Base-by-base conservation (phyloP, 2,329 filamentous ascomycete genomes). In the Pseudogymnoascus sp. region DNA sequence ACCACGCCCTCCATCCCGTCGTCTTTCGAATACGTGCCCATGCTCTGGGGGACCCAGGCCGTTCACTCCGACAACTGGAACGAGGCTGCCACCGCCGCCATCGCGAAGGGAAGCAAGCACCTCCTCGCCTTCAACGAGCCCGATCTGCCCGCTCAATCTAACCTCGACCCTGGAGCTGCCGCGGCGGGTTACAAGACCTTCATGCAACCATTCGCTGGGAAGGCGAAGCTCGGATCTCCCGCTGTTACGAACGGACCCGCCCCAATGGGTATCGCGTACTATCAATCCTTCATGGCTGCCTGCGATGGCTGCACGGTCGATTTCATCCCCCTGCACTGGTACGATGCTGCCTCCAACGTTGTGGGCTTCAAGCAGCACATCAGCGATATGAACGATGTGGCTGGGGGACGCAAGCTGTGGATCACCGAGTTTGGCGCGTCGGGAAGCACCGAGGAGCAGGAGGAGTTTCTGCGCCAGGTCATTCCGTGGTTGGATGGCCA, bases 51-150 rank as follows among this genome's bases (percentile, higher is more conserved):
- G 61, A 73, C 79, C 62, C 68, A 68, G 11, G 63, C 70, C 8
- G 73, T 75, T 11, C 78, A 82, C 73, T 79, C 79, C 63, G 62
- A 68, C 62, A 72, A 70, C 69, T 90, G 87, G 85, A 68, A 70
- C 33, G 53, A 65, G 12, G 79, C 81, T 66, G 85, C 81, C 53
- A 72, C 80, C 61, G 71, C 74, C 14, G 83, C 84, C 65, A 81
- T 89, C 65, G 68, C 73, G 60, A 72, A 72, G 11, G 87, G 87
- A 63, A 76, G 81, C 67, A 82, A 78, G 66, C 78, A 81, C 69
- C 74, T 90, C 62, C 80, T 90, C 71, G 80, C 81, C 73, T 89
- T 89, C 82, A 91, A 91, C 80, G 88, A 91, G 79, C 85, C 85
- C 53, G 88, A 91, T 74, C 80, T 81, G 66, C 68, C 68, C 11